Conservation (phyloP, 2,329 filamentous ascomycete genomes). For the Neopestalotiopsis sp. region DNA sequence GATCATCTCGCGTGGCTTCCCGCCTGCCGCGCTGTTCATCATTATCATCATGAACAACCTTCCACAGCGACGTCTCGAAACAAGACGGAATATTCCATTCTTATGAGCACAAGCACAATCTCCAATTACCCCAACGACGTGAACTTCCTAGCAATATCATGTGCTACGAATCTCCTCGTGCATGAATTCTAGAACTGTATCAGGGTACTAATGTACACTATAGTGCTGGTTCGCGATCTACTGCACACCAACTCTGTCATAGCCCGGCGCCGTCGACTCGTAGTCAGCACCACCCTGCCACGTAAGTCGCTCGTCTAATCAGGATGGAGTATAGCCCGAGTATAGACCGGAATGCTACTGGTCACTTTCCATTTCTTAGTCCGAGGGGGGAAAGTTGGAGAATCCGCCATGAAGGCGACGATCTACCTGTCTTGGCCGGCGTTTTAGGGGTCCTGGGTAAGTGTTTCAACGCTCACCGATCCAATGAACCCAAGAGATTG, state of each 20-base stretch:
- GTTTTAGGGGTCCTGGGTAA: neutral
- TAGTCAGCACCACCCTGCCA: neutral
- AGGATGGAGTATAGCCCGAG: neutral
- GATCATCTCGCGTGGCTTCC: neutral
- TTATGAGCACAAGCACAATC: neutral
- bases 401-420: neutral
- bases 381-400: neutral
- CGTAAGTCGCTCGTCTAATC: neutral
- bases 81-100: neutral
- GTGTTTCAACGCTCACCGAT: neutral
- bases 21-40: neutral
- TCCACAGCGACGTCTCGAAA: neutral
- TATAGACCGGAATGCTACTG: neutral
- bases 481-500: neutral
- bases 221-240: neutral
- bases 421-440: neutral
- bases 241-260: neutral
- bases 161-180: neutral
- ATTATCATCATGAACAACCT: neutral
- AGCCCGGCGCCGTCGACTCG: neutral
- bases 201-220: neutral
- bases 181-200: neutral
- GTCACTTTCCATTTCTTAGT: neutral
- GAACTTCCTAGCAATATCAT: too few relatives aligned
- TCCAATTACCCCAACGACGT: neutral